phyloP scores from a whole-genome alignment of 1,284 basidiomycete species.

The Microbotryomycetes sp. region DNA sequence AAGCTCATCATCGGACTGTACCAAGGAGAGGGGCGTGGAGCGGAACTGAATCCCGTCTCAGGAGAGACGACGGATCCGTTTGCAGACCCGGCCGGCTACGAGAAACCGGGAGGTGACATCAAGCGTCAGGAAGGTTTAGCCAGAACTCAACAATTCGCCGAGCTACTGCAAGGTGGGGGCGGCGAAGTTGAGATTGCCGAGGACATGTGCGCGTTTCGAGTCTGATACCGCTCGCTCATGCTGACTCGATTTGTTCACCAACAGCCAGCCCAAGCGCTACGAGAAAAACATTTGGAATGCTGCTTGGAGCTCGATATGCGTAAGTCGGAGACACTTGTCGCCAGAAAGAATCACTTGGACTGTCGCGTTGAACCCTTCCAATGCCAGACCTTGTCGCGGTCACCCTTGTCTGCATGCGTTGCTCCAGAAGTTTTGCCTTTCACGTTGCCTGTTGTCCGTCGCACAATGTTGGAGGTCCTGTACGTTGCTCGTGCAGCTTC shows the following conservation, averaged over 20 bases:
- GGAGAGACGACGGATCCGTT: slow-evolving; percentile 8
- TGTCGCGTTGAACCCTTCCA: slow-evolving; percentile 40
- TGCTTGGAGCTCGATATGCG: not conserved
- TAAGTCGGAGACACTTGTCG: no score
- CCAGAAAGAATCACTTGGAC: not conserved
- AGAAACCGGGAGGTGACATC: not conserved
- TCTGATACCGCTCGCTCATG: no score
- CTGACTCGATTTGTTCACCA: no score
- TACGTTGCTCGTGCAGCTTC: slow-evolving; percentile 40
- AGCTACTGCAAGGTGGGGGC: slow-evolving; percentile 42
- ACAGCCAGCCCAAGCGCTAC: slow-evolving; percentile 46
- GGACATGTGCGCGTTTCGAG: no score
- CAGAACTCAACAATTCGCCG: slow-evolving; percentile 39
- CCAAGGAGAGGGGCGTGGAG: slow-evolving; percentile 21
- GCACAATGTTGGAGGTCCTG: slow-evolving; percentile 44
- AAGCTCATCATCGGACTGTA: slow-evolving; percentile 41
- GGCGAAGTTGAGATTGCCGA: slow-evolving; percentile 38
- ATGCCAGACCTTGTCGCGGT: slow-evolving; percentile 44
- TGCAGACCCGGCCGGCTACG: slow-evolving; percentile 26
- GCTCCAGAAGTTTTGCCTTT: slow-evolving; percentile 38
- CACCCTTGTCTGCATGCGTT: slow-evolving; percentile 42
- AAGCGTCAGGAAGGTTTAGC: slow-evolving; percentile 32
- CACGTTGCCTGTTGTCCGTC: slow-evolving; percentile 40
- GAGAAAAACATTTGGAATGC: slow-evolving; percentile 46
- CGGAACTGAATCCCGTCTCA: not conserved